Base-by-base conservation (phyloP, 345 rosid species). In the Viola odorata region DNA sequence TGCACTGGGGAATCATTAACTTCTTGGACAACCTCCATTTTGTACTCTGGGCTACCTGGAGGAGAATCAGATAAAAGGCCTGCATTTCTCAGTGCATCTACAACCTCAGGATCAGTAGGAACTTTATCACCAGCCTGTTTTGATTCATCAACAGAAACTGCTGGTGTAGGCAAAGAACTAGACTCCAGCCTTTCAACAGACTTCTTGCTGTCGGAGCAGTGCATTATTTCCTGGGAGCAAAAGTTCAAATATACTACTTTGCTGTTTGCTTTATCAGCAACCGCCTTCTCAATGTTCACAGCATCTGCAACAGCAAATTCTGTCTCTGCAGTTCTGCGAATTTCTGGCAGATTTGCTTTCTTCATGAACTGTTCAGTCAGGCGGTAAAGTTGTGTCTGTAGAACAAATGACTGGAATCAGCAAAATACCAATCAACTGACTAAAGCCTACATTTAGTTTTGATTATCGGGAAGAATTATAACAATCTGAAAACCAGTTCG, bases 271-370 rank as follows among this genome's bases (percentile, higher is more conserved):
- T 79, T 84, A 68, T 90, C 85, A 58, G 92, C 95, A 39, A 81
- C 85, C 36, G 58, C 85, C 75, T 80, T 90, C 75, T 94, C 99
- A 37, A 90, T 86, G 66, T 94, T 94, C 66, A 84, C 68, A 38
- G 97, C 99, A 83, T 94, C 99, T 60, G 99, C 99, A 72, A 94
- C 89, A 52, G 97, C 97, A 78, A 94, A 79, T 78, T 94, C 99
- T 38, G 96, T 86, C 41, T 76, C 95, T 69, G 97, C 99, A 62
- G 82, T 83, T 75, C 92, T 83, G 73, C 84, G 64, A 62, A 86
- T 69, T 63, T 82, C 76, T 16, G 78, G 81, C 58, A 83, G 70
- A 75, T 90, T 81, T 82, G 81, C 81, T 75, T 77, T 86, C 83
- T 75, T 90, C 79, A 94, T 68, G 69, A 90, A 76, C 73, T 74